Base-by-base conservation (phyloP, 331 rosid species). In the Acacia pycnantha region DNA sequence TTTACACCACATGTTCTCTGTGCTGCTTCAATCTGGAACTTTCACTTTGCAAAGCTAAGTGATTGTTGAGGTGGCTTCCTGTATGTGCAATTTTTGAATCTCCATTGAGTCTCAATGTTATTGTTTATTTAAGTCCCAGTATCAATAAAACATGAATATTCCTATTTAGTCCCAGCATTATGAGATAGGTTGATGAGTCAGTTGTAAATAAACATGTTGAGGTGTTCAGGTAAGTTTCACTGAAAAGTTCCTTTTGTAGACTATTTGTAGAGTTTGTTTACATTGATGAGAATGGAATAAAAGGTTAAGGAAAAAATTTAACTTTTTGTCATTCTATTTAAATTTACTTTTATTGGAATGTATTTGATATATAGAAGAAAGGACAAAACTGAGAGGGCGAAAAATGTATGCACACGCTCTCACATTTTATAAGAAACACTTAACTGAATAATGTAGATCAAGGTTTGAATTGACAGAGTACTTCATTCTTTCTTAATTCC, bases 21-120 rank as follows among this genome's bases (percentile, higher is more conserved):
- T 75, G 53, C 82, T 84, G 51, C 82, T 84, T 51, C 68, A 77
- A 56, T 77, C 82, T 85, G 47, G 44, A 81, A 66, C 72, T 37
- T 41, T 70, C 74, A 48, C 83, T 66, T 53, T 74, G 69, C 81
- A 7, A 80, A 46, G 70, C 31, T 19, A 18, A 70, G 77, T 79
- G 74, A 66, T 53, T 14, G 77, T 73, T 79, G 64, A 19, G 78
- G 61, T 47, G 53, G 67, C 41, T 81, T 16, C 21, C 24, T 73
- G 56, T 11, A 4, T 18, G 35, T 81, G 65, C 85, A 73, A 22
- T 71, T 79, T 37, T 69, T n/a, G 5, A 40, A 11, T 41, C 31
- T 68, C 48, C 51, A 68, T 37, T 11, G 73, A 40, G 29, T 40
- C 50, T 37, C 37, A 21, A 21, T 68, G 53, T 69, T 4, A 53